phyloP scores from a whole-genome alignment of 768 basidiomycete genomes.

The Macrolepiota fuliginosa region DNA sequence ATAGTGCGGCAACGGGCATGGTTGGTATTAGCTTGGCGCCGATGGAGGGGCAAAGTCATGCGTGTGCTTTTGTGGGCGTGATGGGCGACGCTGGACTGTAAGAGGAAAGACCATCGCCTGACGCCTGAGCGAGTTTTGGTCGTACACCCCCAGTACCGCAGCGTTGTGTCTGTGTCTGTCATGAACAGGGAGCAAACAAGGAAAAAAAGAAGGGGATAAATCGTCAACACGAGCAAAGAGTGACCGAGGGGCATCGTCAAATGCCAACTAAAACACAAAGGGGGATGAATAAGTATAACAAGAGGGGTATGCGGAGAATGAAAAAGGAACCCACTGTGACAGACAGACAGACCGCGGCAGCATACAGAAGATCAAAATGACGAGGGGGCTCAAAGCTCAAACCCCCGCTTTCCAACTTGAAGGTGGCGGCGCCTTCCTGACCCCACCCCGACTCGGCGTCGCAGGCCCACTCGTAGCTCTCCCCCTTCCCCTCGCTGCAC shows the following conservation, averaged over 20 bases:
- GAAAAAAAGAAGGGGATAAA: background rate
- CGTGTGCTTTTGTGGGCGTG: background rate
- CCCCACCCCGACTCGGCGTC: constrained; percentile 23
- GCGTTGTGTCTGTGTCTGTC: background rate
- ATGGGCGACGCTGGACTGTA: background rate
- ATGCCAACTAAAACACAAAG: background rate
- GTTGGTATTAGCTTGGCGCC: background rate
- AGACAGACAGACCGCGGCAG: background rate
- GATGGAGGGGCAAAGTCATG: background rate
- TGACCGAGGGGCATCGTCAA: background rate
- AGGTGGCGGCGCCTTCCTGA: constrained; percentile 45
- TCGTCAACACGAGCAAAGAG: background rate
- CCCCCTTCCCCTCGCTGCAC: constrained; percentile 16
- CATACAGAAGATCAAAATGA: background rate
- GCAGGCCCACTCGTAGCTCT: constrained; percentile 48
- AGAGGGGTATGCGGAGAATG: background rate
- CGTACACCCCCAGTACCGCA: background rate
- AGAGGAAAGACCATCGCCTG: background rate
- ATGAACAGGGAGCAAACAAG: background rate
- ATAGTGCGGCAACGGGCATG: background rate
- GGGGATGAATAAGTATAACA: background rate
- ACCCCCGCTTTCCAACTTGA: constrained; percentile 58
- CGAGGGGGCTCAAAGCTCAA: constrained; percentile 13
- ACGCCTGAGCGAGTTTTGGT: background rate
- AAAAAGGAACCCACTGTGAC: background rate